Conservation (phyloP, 2,329 filamentous ascomycete genomes). For the Cryphonectria carpinicola region DNA sequence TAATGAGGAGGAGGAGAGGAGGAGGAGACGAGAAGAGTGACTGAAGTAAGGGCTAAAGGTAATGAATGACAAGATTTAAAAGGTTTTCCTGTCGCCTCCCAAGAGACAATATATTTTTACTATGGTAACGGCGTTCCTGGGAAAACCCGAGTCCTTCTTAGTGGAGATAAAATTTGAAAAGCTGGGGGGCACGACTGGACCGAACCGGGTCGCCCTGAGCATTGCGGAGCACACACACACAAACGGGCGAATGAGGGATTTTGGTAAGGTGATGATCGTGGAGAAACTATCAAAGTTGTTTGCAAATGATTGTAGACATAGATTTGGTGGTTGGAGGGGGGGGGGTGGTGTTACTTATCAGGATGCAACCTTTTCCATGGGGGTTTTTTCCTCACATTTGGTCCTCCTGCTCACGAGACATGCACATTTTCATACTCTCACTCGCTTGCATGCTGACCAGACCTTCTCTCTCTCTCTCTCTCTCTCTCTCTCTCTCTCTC, state of each 20-base stretch:
- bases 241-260: constrained; percentile 18
- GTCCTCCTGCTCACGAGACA: background rate
- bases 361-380: background rate
- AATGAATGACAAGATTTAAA: constrained; percentile 12
- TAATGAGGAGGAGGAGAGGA: background rate
- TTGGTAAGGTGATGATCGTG: constrained; percentile 22
- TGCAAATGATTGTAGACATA: constrained; percentile 29
- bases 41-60: background rate
- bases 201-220: constrained; percentile 13
- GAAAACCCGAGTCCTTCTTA: constrained; percentile 5
- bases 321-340: background rate
- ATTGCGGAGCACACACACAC: background rate
- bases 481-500: background rate
- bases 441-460: background rate
- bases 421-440: background rate
- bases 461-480: background rate
- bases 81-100: constrained; percentile 14
- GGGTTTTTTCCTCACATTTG: background rate
- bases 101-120: background rate
- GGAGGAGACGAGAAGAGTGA: background rate
- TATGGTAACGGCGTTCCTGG: constrained; percentile 17
- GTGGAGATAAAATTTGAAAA: constrained; percentile 23
- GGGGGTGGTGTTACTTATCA: constrained; percentile 5
- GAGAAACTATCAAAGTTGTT: constrained; percentile 20
- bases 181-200: constrained; percentile 24